phyloP scores from a whole-genome alignment of 1,139 yeast species.

The Magnusiomyces suaveolens region DNA sequence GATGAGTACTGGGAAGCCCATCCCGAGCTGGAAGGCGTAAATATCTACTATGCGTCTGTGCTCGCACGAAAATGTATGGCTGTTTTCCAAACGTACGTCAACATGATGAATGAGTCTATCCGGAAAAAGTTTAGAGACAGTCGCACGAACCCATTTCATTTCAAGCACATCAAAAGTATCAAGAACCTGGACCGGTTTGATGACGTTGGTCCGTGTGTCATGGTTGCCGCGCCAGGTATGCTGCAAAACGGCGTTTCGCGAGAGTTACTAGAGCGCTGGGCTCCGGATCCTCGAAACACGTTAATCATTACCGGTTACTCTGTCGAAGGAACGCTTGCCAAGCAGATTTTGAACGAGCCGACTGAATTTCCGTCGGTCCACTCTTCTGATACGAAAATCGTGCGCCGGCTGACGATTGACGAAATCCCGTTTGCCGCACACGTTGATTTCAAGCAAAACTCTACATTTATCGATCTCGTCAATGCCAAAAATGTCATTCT shows the following conservation, averaged over 20 bases:
- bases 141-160: conserved; percentile 77
- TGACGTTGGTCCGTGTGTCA: conserved; percentile 92
- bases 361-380: conserved; percentile 69
- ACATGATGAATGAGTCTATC: conserved; percentile 92
- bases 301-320: conserved; percentile 92
- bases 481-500: conserved; percentile 69
- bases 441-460: conserved; percentile 89
- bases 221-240: conserved; percentile 97
- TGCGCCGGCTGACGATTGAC: conserved; percentile 81
- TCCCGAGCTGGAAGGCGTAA: conserved; percentile 71
- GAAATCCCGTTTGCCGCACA: conserved; percentile 98
- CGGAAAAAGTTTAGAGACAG: conserved; percentile 69
- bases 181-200: conserved; percentile 75
- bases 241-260: conserved; percentile 91
- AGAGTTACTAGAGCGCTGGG: conserved; percentile 88
- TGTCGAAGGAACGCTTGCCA: conserved; percentile 97
- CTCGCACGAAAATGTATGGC: conserved; percentile 95
- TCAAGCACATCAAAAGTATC: conserved; percentile 73
- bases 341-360: conserved; percentile 78
- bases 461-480: conserved; percentile 80
- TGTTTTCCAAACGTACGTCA: conserved; percentile 90
- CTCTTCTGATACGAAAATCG: conserved; percentile 75
- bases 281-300: conserved; percentile 88
- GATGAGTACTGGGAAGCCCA: conserved; percentile 92
- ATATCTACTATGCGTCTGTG: conserved; percentile 83